phyloP scores from a whole-genome alignment of 192 early-diverging fungal genomes.

The Entomortierella lignicola region DNA sequence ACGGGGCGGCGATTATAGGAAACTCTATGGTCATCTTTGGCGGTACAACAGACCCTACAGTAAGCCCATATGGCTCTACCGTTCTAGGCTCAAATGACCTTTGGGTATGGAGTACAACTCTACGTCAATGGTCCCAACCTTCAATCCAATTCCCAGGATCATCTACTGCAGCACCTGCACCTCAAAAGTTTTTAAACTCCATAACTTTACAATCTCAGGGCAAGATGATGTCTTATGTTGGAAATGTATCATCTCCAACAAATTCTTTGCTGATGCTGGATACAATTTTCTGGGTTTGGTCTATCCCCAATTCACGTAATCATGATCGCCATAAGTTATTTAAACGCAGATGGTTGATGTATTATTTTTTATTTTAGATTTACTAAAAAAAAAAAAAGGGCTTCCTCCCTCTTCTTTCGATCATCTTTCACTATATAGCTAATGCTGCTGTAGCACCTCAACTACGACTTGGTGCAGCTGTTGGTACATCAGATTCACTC shows the following conservation, averaged over 20 bases:
- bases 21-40: constrained; percentile 63
- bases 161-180: constrained; percentile 17
- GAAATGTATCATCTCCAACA: constrained; percentile 53
- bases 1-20: constrained; percentile 45
- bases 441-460: constrained; percentile 44
- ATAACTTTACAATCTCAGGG: constrained; percentile 55
- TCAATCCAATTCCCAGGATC: constrained; percentile 27
- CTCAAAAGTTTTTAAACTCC: constrained; percentile 55
- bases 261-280: constrained; percentile 55
- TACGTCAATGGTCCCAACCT: constrained; percentile 61
- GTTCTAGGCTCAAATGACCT: constrained; percentile 55
- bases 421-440: constrained; percentile 12
- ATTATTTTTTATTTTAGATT: neutral
- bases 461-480: constrained; percentile 34
- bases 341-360: neutral
- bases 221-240: constrained; percentile 54
- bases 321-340: neutral
- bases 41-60: constrained; percentile 45
- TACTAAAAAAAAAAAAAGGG: constrained; percentile 9
- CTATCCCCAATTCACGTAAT: constrained; percentile 59
- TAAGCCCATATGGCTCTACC: constrained; percentile 32
- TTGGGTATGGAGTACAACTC: constrained; percentile 58
- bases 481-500: constrained; percentile 18
- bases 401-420: neutral
- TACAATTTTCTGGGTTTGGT: constrained; percentile 59